phyloP scores from a whole-genome alignment of 2,329 filamentous ascomycete species.

The Cladosporium colombiae region DNA sequence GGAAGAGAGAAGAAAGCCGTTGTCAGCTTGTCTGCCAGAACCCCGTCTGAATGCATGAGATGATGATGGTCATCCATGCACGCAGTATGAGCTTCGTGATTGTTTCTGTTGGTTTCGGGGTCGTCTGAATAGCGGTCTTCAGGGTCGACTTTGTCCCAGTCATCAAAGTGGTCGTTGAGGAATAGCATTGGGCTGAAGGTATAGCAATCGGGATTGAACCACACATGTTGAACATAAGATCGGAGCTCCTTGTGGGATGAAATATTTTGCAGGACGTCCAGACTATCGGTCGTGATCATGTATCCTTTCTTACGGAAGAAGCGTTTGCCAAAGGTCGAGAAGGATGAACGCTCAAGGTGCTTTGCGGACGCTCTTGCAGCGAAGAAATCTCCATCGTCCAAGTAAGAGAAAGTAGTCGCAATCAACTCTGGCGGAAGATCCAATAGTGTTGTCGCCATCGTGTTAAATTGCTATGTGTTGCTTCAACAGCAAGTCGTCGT shows the following conservation, averaged over 20 bases:
- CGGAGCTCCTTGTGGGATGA: conserved; percentile 30
- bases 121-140: conserved; percentile 12
- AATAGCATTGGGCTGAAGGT: conserved; percentile 19
- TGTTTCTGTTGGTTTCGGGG: conserved; percentile 2
- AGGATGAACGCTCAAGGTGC: conserved; percentile 29
- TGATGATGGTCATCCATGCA: conserved; percentile 28
- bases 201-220: conserved; percentile 38
- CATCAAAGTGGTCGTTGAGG: background rate
- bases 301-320: conserved; percentile 39
- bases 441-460: conserved; percentile 22
- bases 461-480: conserved; percentile 3
- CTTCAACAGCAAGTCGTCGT: background rate
- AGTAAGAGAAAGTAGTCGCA: conserved; percentile 27
- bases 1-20: conserved; percentile 27
- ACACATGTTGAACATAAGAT: conserved; percentile 35
- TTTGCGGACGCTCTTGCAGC: conserved; percentile 25
- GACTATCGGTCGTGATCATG: conserved; percentile 31
- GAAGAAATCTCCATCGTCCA: conserved; percentile 29
- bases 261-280: conserved; percentile 29
- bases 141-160: background rate
- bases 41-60: conserved; percentile 1
- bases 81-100: conserved; percentile 27
- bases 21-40: conserved; percentile 25
- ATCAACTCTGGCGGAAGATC: conserved; percentile 34
- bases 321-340: conserved; percentile 31